Percentiles rank a stretch among this genome's conserved stretches.
Conservation (phyloP, 768 basidiomycete species). For the Leccinum subgranulosum region DNA sequence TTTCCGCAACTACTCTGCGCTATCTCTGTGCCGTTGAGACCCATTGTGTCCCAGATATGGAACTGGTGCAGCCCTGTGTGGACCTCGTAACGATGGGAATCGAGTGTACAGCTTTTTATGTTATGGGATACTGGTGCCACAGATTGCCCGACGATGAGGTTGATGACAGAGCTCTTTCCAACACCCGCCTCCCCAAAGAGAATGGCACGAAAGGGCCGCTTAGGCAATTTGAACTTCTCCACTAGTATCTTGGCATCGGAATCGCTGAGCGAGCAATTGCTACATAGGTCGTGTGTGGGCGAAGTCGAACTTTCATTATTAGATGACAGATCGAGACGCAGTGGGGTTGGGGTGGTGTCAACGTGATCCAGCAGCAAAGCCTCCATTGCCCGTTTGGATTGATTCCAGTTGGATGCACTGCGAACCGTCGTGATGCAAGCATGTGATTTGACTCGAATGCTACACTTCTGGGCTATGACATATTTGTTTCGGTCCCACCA, state of each 20-base stretch:
- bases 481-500: slow-evolving; percentile 39
- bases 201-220: slow-evolving; percentile 28
- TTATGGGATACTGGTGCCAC: slow-evolving; percentile 17
- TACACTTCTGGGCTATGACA: slow-evolving; percentile 12
- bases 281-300: slow-evolving; percentile 7
- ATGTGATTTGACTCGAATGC: slow-evolving; percentile 8
- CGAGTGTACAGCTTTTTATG: slow-evolving; percentile 32
- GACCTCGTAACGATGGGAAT: slow-evolving; percentile 20
- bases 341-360: neutral
- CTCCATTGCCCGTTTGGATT: slow-evolving; percentile 12
- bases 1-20: neutral
- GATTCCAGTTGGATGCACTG: neutral
- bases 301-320: neutral
- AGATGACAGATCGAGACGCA: slow-evolving; percentile 19
- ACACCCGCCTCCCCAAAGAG: slow-evolving; percentile 41
- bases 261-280: slow-evolving; percentile 9
- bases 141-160: slow-evolving; percentile 31
- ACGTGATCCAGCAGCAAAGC: slow-evolving; percentile 7
- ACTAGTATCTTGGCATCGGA: slow-evolving; percentile 11
- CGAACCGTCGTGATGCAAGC: slow-evolving; percentile 20
- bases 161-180: slow-evolving; percentile 41
- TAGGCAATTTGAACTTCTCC: slow-evolving; percentile 8
- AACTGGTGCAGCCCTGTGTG: slow-evolving; percentile 19
- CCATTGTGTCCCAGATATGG: slow-evolving; percentile 31
- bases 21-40: slow-evolving; percentile 21